Conservation (phyloP, 345 rosid genomes). For the Linum lewisii region DNA sequence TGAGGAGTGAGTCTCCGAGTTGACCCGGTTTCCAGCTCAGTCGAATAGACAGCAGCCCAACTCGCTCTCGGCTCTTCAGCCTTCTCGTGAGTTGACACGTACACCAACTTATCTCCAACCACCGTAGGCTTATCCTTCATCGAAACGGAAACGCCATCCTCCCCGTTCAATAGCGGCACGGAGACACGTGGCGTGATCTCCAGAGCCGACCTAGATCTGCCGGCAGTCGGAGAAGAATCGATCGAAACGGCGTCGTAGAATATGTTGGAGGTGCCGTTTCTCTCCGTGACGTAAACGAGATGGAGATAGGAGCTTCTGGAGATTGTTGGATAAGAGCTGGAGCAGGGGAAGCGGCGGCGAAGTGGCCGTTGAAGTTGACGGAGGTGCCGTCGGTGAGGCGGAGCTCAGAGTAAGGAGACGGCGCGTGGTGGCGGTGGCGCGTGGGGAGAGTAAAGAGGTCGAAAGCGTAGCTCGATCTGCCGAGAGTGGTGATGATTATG, state of each 20-base stretch:
- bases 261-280: slow-evolving; percentile 49
- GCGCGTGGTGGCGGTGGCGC: slow-evolving; percentile 2
- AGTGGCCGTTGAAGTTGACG: slow-evolving; percentile 77
- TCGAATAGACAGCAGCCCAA: slow-evolving; percentile 76
- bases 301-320: slow-evolving; percentile 31
- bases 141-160: slow-evolving; percentile 43
- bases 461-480: slow-evolving; percentile 52
- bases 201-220: slow-evolving; percentile 29
- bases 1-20: slow-evolving; percentile 63
- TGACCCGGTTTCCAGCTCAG: slow-evolving; percentile 42
- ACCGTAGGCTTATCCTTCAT: slow-evolving; percentile 68
- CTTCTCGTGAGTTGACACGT: slow-evolving; percentile 77
- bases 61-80: slow-evolving; percentile 54
- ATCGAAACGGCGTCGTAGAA: slow-evolving; percentile 47
- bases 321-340: slow-evolving; percentile 23
- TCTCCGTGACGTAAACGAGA: slow-evolving; percentile 67
- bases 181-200: slow-evolving; percentile 38
- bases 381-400: slow-evolving; percentile 64
- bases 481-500: slow-evolving; percentile 64
- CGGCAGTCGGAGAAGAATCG: neutral
- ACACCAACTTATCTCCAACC: slow-evolving; percentile 41
- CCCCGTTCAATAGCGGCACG: slow-evolving; percentile 38
- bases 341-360: slow-evolving; percentile 45
- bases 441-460: slow-evolving; percentile 59
- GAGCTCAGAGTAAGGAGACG: slow-evolving; percentile 31